Percentiles rank a stretch among this genome's conserved stretches.
These are phyloP conservation scores for Caloboletus inedulis DNA, from an alignment of 1,284 basidiomycete species.

Conservation along the genomic window DNA sequence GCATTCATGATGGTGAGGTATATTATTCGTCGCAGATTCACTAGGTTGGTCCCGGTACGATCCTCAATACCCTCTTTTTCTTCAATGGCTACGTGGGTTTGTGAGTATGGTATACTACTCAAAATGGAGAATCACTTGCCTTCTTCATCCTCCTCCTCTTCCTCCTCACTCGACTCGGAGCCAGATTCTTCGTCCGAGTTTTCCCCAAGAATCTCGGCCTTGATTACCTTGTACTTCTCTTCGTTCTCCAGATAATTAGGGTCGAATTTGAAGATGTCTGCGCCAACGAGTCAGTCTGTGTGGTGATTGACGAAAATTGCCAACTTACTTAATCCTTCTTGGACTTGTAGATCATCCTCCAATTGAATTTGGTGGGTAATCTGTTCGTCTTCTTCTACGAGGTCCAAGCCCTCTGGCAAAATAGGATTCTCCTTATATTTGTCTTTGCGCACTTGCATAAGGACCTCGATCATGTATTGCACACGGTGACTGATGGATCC, in stretches of 20 bases:
- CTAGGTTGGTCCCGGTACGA: slow-evolving; percentile 91
- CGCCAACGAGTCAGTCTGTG: slow-evolving; percentile 9
- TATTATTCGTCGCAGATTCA: slow-evolving; percentile 91
- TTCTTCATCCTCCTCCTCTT: slow-evolving; percentile 57
- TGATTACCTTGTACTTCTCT: slow-evolving; percentile 90
- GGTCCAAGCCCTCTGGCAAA: slow-evolving; percentile 88
- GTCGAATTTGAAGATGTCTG: slow-evolving; percentile 96
- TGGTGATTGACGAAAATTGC: background rate
- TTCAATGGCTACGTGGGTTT: slow-evolving; percentile 46
- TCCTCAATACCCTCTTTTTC: slow-evolving; percentile 92
- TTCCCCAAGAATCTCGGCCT: slow-evolving; percentile 90
- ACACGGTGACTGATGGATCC: slow-evolving; percentile 93
- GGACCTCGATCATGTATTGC: slow-evolving; percentile 99
- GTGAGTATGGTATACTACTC: slow-evolving; percentile 10
- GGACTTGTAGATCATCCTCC: slow-evolving; percentile 90
- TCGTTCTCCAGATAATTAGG: slow-evolving; percentile 89
- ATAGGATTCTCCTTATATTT: slow-evolving; percentile 98
- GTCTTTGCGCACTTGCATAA: slow-evolving; percentile 98
- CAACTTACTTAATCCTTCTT: slow-evolving; percentile 87
- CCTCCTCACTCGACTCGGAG: slow-evolving; percentile 60
- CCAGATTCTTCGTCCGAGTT: slow-evolving; percentile 69
- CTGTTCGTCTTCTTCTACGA: slow-evolving; percentile 97
- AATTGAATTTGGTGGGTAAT: slow-evolving; percentile 92
- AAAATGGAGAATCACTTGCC: slow-evolving; percentile 29
- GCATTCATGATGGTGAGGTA: slow-evolving; percentile 99